Evolutionary conservation across 2,329 filamentous ascomycete genomes (phyloP), one percentile per base, ranked within the genome.

Genomic region (Balansia obtecta): DNA sequence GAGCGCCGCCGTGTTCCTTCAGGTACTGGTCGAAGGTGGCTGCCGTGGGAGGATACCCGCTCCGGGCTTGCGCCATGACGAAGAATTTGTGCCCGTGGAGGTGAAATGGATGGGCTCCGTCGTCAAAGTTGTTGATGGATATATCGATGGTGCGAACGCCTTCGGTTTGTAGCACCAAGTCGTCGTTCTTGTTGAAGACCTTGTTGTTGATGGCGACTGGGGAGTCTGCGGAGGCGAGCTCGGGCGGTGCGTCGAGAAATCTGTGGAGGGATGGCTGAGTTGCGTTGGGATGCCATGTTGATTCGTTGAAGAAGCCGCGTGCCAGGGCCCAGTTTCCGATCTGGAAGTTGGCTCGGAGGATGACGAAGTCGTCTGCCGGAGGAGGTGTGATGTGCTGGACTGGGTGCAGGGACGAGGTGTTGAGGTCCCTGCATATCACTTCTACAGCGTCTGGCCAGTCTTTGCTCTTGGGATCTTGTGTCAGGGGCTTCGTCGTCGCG

Each of bases 71-170:
- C 0, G 57, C 39, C 1, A 69, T 56, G 39, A 76, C 65, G 56
- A 77, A 77, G 63, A 81, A 78, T 42, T 69, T 69, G 61, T 80
- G 76, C 0, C 78, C 78, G 61, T 83, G 82, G 0, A 85, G 66
- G 63, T 85, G 80, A 33, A 68, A 68, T 0, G 65, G 65, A 20
- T 69, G 66, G 0, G 60, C 61, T 5, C 65, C 58, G 42, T 83
- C 70, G 60, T 83, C 78, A 7, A 77, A 80, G 42, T 74, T 57
- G 45, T 80, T 80, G 61, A 82, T 82, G 54, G 80, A 70, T 30
- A 76, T 72, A 2, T 79, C 77, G 37, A 79, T 70, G 37, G 70
- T 69, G 32, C 77, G 68, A 30, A 79, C 69, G 47, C 78, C 74
- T 0, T 66, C 64, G 2, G 73, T 68, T 53, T 81, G 68, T 27